Base-by-base conservation (phyloP, 2,329 filamentous ascomycete species). In the Eutypa lata region DNA sequence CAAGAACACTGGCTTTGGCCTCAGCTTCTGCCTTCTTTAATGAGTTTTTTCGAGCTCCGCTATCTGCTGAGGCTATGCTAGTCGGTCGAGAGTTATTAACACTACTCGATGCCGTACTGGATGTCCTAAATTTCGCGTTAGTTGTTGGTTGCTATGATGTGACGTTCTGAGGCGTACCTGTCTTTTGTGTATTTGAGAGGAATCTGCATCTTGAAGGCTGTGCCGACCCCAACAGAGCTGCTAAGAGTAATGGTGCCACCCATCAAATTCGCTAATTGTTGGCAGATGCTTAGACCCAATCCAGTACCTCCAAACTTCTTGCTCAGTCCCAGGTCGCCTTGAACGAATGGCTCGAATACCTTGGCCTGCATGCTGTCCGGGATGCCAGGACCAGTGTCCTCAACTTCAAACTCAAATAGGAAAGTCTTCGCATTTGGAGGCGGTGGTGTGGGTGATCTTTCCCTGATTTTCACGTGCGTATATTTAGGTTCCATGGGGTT, bases 331-430 rank as follows among this genome's bases (percentile, higher is more conserved):
- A 94, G 74, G 65, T 96, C 91, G n/a, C 89, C 92, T 70, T 97
- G 92, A 0, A 96, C 89, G 65, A 97, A 97, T 0, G 92, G 92
- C 68, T 96, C 92, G 66, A 97, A 97, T 10, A 97, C 90, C 60
- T 87, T 87, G 52, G 89, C 78, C 61, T 91, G 90, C 69, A 95
- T 82, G 57, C 87, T 75, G 7, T 86, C 81, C 0, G 90, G 84
- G 52, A 96, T 96, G 26, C 92, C 92, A 0, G 91, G 91, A 0
- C 92, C 92, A 0, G 87, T 93, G 60, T 97, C 92, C 65, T 91
- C 81, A 1, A 96, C 90, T 66, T 95, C 89, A 55, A 96, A 96
- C 64, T 95, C 89, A 61, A 96, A 96, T 10, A 84, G 67, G 50
- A 89, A 82, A n/a, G 82, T 80, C 65, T 81, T 86, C 13, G 87